Base-by-base conservation (phyloP, 164 flowering plant species). In the Santalum album region DNA sequence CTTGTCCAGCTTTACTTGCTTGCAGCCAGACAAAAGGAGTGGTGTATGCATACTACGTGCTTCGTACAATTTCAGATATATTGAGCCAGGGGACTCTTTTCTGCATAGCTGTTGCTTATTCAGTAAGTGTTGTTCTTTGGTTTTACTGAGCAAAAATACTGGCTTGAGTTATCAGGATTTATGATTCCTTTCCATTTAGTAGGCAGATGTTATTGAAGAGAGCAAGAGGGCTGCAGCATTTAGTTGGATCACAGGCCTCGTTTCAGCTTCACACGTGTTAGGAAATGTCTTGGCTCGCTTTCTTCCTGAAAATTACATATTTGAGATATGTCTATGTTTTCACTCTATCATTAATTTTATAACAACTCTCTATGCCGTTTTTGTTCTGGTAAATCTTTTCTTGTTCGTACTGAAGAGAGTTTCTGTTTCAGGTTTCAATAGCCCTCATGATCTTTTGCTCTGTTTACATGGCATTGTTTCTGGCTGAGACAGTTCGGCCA, bases 21-120 rank as follows among this genome's bases (percentile, higher is more conserved):
- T 72, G 73, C 68, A 57, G 69, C 45, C 64, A 79, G 43, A 79
- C 97, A 40, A 79, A 64, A 66, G 77, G 44, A 52, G 59, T 67
- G 74, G 88, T 90, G 12, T 90, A 87, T 65, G 86, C 79, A 16
- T 90, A 90, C 58, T 87, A 90, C 60, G 86, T 68, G 42, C 69
- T 87, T 22, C 90, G 94, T 3, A 86, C 92, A 32, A 64, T 90
- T 51, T 79, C 95, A 25, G 73, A 56, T 51, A 90, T 90, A 57
- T 59, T 83, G 59, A 90, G 97, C 65, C 92, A 90, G 65, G 97
- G 97, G 59, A 90, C 90, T 64, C 83, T 86, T 46, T 84, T 84
- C 84, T 86, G 90, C 77, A 84, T 90, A 43, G 42, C 97, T 36
- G 85, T 84, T 69, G 88, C 92, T 53, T 87, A 90, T 70, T 84